These are phyloP conservation scores for Albugo candida DNA, from an alignment of 352 stramenopile genomes.

Conservation along the genomic window DNA sequence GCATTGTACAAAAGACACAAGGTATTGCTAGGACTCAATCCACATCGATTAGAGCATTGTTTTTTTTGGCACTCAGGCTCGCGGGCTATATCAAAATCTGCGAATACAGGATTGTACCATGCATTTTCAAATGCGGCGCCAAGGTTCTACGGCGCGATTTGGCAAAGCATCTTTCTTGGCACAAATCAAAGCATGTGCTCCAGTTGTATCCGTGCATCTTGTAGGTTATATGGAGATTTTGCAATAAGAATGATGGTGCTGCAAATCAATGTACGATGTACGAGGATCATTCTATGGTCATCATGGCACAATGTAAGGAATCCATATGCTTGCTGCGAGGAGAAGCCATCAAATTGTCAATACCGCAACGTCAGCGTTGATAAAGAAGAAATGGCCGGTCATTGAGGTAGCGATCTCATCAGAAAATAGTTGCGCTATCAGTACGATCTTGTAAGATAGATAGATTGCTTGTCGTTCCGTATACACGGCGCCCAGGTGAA, in stretches of 20 bases:
- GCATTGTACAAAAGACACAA: slow-evolving; percentile 60
- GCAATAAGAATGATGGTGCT: slow-evolving; percentile 38
- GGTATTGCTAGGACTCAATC: slow-evolving; percentile 5
- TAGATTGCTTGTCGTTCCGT: too few relatives aligned
- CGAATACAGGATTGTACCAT: slow-evolving; percentile 55
- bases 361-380: slow-evolving; percentile 75
- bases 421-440: too few relatives aligned
- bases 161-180: slow-evolving; percentile 46
- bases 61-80: slow-evolving; percentile 33
- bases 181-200: slow-evolving; percentile 16
- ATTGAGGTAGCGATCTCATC: too few relatives aligned
- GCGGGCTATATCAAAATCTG: slow-evolving; percentile 69
- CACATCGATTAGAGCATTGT: too few relatives aligned
- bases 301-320: background rate
- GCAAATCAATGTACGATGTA: slow-evolving; percentile 41
- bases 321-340: slow-evolving; percentile 33
- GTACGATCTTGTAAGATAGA: too few relatives aligned
- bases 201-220: background rate
- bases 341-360: slow-evolving; percentile 55
- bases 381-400: slow-evolving; percentile 28
- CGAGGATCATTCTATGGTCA: background rate
- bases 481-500: too few relatives aligned
- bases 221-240: slow-evolving; percentile 58
- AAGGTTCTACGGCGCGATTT: slow-evolving; percentile 66
- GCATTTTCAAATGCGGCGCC: slow-evolving; percentile 50